These are phyloP conservation scores for Pyrenophora graminea DNA, from an alignment of 2,329 filamentous ascomycete genomes.

Conservation along the genomic window DNA sequence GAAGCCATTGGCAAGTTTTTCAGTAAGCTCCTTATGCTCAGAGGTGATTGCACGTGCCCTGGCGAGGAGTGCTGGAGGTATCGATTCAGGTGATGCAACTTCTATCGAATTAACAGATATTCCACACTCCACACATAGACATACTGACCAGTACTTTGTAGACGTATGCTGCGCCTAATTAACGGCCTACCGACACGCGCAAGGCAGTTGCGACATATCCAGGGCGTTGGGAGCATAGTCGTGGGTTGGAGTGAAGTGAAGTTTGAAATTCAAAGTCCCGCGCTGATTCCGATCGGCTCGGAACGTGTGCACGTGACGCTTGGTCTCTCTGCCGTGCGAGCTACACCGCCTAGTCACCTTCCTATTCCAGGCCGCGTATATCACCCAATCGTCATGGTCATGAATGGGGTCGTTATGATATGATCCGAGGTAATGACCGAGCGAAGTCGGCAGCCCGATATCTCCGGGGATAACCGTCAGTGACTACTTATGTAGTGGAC, in stretches of 20 bases:
- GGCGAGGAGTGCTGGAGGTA: slow-evolving; percentile 60
- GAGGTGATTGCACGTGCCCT: slow-evolving; percentile 59
- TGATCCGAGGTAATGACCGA: slow-evolving; percentile 23
- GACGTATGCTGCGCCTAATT: slow-evolving; percentile 31
- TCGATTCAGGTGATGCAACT: slow-evolving; percentile 34
- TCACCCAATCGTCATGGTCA: slow-evolving; percentile 10
- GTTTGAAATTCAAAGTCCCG: slow-evolving; percentile 14
- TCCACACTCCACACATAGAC: neutral
- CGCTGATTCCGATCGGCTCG: slow-evolving; percentile 29
- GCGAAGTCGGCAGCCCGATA: slow-evolving; percentile 30
- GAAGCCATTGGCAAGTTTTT: slow-evolving; percentile 59
- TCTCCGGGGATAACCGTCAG: slow-evolving; percentile 38
- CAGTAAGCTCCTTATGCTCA: slow-evolving; percentile 60
- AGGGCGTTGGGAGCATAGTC: slow-evolving; percentile 48
- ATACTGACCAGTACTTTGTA: slow-evolving; percentile 35
- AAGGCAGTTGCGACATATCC: slow-evolving; percentile 56
- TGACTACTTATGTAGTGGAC: slow-evolving; percentile 12
- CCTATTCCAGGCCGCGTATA: slow-evolving; percentile 9
- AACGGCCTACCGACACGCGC: slow-evolving; percentile 44
- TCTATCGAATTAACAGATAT: slow-evolving; percentile 13
- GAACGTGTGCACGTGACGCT: slow-evolving; percentile 35
- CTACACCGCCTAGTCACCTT: slow-evolving; percentile 16
- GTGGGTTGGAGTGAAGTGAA: slow-evolving; percentile 12
- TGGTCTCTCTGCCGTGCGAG: neutral
- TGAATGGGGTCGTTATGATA: slow-evolving; percentile 7